phyloP scores from a whole-genome alignment of 345 rosid species.

The Firmiana major region DNA sequence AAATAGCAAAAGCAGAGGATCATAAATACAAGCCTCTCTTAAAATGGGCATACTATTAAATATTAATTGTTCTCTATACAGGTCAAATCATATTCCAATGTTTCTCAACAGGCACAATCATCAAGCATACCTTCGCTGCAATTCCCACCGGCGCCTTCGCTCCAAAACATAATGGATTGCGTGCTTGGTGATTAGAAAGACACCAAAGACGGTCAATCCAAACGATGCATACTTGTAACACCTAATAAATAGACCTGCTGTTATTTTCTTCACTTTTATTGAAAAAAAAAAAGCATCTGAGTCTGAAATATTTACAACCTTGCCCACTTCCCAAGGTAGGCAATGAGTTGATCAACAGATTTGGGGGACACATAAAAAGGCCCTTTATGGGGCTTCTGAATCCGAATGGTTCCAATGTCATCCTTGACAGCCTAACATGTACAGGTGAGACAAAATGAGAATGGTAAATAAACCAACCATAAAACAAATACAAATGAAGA shows the following conservation, averaged over 20 bases:
- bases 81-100: not conserved
- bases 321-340: constrained; percentile 78
- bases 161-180: constrained; percentile 54
- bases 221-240: constrained; percentile 63
- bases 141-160: constrained; percentile 48
- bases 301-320: constrained; percentile 40
- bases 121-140: constrained; percentile 44
- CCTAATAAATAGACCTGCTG: constrained; percentile 40
- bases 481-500: not conserved
- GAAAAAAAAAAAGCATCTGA: not conserved
- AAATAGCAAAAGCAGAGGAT: not conserved
- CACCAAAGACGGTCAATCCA: constrained; percentile 67
- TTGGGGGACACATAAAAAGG: constrained; percentile 90
- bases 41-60: not conserved
- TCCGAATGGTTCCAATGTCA: constrained; percentile 78
- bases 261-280: constrained; percentile 13
- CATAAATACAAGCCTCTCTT: not conserved
- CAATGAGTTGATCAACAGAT: constrained; percentile 57
- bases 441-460: constrained; percentile 16
- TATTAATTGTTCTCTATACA: not conserved
- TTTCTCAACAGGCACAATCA: not conserved
- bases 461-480: constrained; percentile 6
- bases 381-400: constrained; percentile 83
- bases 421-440: constrained; percentile 69
- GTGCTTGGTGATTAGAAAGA: constrained; percentile 56